Conservation (phyloP, 768 basidiomycete species). For the Polyporus arcularius region DNA sequence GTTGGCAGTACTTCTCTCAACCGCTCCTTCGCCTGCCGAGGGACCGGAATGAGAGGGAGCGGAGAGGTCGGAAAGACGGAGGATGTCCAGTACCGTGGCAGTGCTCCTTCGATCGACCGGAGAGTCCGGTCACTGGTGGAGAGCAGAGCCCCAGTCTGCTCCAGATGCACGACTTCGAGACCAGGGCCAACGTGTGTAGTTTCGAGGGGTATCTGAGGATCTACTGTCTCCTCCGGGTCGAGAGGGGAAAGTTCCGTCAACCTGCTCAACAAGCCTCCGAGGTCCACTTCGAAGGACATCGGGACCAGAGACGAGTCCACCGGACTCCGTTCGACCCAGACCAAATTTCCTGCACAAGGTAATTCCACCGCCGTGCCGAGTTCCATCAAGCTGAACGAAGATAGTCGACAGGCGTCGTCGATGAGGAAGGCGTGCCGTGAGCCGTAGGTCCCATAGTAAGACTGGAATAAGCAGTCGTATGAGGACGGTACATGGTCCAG, state of each 20-base stretch:
- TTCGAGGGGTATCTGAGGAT: too few relatives aligned
- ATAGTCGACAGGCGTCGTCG: constrained; percentile 39
- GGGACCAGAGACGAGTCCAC: constrained; percentile 44
- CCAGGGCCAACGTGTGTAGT: not conserved
- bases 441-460: constrained; percentile 58
- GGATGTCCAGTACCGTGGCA: constrained; percentile 75
- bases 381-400: constrained; percentile 23
- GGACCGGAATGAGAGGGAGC: constrained; percentile 54
- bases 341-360: too few relatives aligned
- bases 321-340: constrained; percentile 59
- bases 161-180: constrained; percentile 39
- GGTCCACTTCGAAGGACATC: constrained; percentile 19
- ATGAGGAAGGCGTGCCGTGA: constrained; percentile 52
- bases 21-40: constrained; percentile 49
- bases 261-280: too few relatives aligned
- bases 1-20: constrained; percentile 56
- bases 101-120: constrained; percentile 36
- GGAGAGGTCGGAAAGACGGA: constrained; percentile 58
- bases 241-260: too few relatives aligned
- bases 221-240: too few relatives aligned
- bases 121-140: constrained; percentile 37
- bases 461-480: constrained; percentile 47
- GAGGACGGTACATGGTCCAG: not conserved
- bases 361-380: constrained; percentile 28
- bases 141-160: constrained; percentile 48